Percentiles rank a stretch among this genome's conserved stretches.
Conservation (phyloP, 2,329 filamentous ascomycete species). For the Microdochium bolleyi region DNA sequence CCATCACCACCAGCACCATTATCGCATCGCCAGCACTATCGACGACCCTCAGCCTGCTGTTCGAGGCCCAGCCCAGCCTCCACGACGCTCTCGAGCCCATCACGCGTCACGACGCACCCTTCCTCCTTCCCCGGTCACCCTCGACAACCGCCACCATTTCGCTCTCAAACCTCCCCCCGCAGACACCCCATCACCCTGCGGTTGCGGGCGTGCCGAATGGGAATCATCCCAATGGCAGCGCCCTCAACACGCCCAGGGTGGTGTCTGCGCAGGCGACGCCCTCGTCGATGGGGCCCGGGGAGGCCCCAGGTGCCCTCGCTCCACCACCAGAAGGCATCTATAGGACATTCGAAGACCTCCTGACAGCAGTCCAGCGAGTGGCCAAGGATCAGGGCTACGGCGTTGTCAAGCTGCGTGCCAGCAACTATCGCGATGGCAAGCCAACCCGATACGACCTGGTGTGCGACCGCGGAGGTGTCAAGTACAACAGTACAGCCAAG, state of each 20-base stretch:
- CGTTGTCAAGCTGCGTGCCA: slow-evolving; percentile 54
- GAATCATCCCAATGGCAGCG: slow-evolving; percentile 14
- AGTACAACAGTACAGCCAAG: slow-evolving; percentile 58
- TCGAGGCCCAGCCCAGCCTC: not conserved
- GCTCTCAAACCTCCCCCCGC: slow-evolving; percentile 16
- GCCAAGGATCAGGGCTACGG: slow-evolving; percentile 56
- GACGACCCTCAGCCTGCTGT: not conserved
- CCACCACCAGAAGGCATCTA: slow-evolving; percentile 55
- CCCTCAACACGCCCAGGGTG: slow-evolving; percentile 15
- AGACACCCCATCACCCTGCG: slow-evolving; percentile 21
- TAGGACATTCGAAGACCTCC: slow-evolving; percentile 49
- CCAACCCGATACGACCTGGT: slow-evolving; percentile 56
- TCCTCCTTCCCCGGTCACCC: not conserved
- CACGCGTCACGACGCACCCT: not conserved
- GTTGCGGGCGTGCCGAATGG: slow-evolving; percentile 14
- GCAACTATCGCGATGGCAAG: slow-evolving; percentile 56
- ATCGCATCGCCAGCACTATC: not conserved
- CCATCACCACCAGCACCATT: not conserved
- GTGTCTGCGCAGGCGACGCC: slow-evolving; percentile 8
- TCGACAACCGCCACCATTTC: slow-evolving; percentile 23
- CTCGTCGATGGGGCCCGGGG: slow-evolving; percentile 13
- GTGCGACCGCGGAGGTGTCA: slow-evolving; percentile 55
- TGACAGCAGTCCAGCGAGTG: slow-evolving; percentile 48
- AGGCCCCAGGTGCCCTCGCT: slow-evolving; percentile 27
- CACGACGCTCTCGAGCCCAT: not conserved